Evolutionary conservation across 768 basidiomycete species (phyloP), one percentile per base, ranked within the genome.

Genomic region (Coprinopsis marcescibilis): DNA sequence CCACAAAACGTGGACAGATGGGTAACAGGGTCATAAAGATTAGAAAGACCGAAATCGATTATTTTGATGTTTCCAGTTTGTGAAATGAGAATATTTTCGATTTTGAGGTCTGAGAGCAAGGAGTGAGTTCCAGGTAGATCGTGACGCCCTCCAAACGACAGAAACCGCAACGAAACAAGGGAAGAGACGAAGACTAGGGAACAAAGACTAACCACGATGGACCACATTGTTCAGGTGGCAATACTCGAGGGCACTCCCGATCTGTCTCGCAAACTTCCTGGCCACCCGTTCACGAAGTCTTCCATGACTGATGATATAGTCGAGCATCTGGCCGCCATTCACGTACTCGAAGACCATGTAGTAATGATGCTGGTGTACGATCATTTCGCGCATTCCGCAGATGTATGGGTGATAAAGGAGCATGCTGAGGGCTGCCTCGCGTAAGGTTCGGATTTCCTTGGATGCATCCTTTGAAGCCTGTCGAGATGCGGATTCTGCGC

Each of bases 321-420:
- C 96, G 55, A 99, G 81, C 91, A 99, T 93, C 74, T 99, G 96
- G 0, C 96, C 96, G 25, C 96, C 96, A 56, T 93, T 95, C 66
- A 98, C 90, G 64, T 96, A 97, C 65, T 99, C 96, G 63, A 89
- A 92, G 8, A 97, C 90, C 92, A 99, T 97, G 73, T 98, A 99
- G 70, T 98, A 97, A 67, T 99, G 94, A 58, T 99, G 85, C 51
- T 90, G 89, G 68, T 97, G 95, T 20, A 93, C 73, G 61, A 97
- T 91, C 87, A 99, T 93, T 70, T 95, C 92, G 55, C 91, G 86
- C 95, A 98, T 99, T 47, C 96, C 96, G 63, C 95, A 97, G 61
- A 99, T 90, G 65, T 98, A 97, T 2, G 96, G 96, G 61, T 99
- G 96, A 60, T 98, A 92, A 24, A 99, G 81, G 37, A 99, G 80